phyloP scores from a whole-genome alignment of 257 asterid species.

The Jaltomata sinuosa region DNA sequence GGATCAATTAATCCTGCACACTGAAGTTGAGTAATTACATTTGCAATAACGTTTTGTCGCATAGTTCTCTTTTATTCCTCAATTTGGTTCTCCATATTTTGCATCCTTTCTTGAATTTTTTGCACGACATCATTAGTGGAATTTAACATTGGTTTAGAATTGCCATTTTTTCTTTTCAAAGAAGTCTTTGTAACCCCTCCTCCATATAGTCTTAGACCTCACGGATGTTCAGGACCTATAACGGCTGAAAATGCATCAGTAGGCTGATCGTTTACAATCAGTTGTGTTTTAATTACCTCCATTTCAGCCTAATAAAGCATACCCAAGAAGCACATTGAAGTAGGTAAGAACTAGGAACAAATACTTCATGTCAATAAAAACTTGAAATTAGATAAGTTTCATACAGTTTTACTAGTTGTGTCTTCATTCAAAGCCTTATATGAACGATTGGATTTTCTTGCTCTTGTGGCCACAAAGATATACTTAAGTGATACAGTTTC shows the following conservation, averaged over 20 bases:
- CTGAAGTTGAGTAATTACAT: background rate
- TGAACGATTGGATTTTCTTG: no score
- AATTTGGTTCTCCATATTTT: no score
- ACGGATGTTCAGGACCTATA: background rate
- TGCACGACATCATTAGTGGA: background rate
- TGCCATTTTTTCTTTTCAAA: no score
- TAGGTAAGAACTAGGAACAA: no score
- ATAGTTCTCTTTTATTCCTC: background rate
- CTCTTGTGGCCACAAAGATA: no score
- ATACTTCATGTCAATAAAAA: no score
- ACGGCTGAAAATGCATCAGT: background rate
- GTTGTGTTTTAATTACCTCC: background rate
- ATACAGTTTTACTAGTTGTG: no score
- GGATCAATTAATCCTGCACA: background rate
- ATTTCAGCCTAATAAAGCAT: background rate
- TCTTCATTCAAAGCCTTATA: no score
- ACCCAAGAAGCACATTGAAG: no score
- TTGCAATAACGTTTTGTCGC: background rate
- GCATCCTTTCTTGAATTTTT: background rate
- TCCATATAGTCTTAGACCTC: background rate
- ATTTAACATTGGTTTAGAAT: background rate
- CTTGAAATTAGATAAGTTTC: no score
- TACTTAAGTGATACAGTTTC: no score
- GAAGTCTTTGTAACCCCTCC: background rate
- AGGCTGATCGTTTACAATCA: background rate